Conservation (phyloP, 371 early-diverging fungal species). For the Zychaea mexicana region DNA sequence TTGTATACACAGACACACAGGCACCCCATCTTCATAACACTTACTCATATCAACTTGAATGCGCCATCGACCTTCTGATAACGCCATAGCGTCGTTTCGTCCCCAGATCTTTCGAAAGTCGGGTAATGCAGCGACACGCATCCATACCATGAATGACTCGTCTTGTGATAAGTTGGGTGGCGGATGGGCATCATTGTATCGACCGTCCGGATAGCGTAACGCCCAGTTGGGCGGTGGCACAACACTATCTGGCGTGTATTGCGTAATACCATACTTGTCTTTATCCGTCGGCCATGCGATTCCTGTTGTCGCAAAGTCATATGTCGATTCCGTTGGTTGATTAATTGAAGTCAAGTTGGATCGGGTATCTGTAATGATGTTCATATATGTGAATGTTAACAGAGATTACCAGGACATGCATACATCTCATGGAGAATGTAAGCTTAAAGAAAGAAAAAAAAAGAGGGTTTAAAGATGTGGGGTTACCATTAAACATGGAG, state of each 20-base stretch:
- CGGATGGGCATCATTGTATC: conserved; percentile 55
- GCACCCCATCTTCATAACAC: conserved; percentile 14
- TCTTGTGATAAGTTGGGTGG: conserved; percentile 72
- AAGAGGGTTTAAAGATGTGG: too few relatives aligned
- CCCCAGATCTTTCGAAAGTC: conserved; percentile 97
- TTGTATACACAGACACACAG: neutral
- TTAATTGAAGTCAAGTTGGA: conserved; percentile 30
- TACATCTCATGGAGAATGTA: too few relatives aligned
- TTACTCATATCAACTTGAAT: conserved; percentile 69
- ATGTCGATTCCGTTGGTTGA: conserved; percentile 27
- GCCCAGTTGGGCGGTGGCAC: conserved; percentile 84
- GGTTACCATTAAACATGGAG: conserved; percentile 87
- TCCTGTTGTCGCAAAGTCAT: conserved; percentile 57
- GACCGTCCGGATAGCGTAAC: conserved; percentile 59
- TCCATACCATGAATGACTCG: conserved; percentile 98
- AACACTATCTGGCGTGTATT: conserved; percentile 56
- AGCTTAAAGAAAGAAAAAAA: too few relatives aligned
- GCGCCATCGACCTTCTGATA: conserved; percentile 67
- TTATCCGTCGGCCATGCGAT: conserved; percentile 93
- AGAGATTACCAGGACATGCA: too few relatives aligned
- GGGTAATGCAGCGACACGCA: conserved; percentile 95
- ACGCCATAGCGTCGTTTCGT: conserved; percentile 58
- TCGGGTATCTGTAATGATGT: conserved; percentile 29
- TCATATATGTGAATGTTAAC: too few relatives aligned
- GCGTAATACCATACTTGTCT: conserved; percentile 66